Percentiles rank a stretch among this genome's conserved stretches.
phyloP scores from a whole-genome alignment of 768 basidiomycete genomes.

The Tulasnella calospora region DNA sequence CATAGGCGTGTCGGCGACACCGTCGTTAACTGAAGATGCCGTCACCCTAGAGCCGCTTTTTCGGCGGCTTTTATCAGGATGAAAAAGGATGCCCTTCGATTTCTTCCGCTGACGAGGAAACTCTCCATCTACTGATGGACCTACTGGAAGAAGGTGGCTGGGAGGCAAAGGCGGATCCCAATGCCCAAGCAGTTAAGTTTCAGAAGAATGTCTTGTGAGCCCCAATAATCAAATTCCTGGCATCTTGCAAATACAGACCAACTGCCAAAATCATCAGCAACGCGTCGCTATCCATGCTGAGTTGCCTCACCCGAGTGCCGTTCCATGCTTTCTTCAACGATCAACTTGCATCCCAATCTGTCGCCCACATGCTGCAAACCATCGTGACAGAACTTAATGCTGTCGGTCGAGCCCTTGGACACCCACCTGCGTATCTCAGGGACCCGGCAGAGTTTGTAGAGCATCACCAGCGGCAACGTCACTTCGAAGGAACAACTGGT shows the following conservation, averaged over 20 bases:
- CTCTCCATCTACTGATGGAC: slow-evolving; percentile 34
- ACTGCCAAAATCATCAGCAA: slow-evolving; percentile 36
- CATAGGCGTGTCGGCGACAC: background rate
- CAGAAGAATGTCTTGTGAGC: slow-evolving; percentile 54
- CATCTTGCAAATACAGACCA: background rate
- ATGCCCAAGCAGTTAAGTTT: slow-evolving; percentile 61
- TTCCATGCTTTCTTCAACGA: slow-evolving; percentile 51
- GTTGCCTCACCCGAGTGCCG: slow-evolving; percentile 49
- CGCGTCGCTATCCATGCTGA: slow-evolving; percentile 49
- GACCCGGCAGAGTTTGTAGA: background rate
- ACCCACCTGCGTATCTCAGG: background rate
- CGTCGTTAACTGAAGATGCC: background rate
- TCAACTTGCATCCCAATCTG: slow-evolving; percentile 35
- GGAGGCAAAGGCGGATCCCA: slow-evolving; percentile 46
- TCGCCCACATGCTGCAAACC: background rate
- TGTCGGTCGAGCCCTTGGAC: slow-evolving; percentile 9
- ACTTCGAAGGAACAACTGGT: background rate
- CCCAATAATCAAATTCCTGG: background rate
- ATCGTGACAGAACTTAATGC: background rate
- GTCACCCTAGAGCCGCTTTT: background rate
- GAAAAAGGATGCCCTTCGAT: background rate
- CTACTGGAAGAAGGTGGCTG: slow-evolving; percentile 50
- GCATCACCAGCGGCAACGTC: background rate
- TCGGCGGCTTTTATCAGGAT: background rate
- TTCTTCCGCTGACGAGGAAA: background rate